A percentile compares a stretch with the other conserved stretches of the same genome.
Conservation (phyloP, 495 filamentous ascomycete genomes). For the Neurospora sp. region DNA sequence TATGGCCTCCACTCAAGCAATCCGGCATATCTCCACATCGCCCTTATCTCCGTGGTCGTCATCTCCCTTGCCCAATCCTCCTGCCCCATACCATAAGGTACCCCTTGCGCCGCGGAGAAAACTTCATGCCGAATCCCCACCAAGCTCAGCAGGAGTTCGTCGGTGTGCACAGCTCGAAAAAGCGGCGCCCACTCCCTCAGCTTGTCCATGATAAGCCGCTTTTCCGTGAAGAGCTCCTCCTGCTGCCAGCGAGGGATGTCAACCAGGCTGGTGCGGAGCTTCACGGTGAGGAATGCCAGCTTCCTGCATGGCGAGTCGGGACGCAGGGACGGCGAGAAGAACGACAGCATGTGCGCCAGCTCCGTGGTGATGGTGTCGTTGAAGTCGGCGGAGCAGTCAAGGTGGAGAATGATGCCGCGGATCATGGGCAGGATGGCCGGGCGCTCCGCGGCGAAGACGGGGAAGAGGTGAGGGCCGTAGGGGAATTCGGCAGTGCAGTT, state of each 20-base stretch:
- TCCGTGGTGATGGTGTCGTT: not conserved
- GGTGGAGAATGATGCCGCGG: not conserved
- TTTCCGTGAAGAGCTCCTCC: not conserved
- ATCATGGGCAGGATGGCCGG: not conserved
- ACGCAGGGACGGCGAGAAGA: not conserved
- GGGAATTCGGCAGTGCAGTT: not conserved
- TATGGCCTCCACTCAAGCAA: not conserved
- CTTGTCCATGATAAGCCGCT: not conserved
- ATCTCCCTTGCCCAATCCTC: not conserved
- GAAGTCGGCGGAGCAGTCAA: not conserved
- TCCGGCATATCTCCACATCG: not conserved
- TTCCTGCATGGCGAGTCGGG: not conserved
- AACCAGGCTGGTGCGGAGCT: not conserved
- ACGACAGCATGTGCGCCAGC: not conserved
- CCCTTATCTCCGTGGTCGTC: not conserved
- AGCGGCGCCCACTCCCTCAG: not conserved
- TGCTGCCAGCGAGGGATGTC: not conserved
- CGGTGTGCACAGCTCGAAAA: not conserved
- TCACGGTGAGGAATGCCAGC: not conserved
- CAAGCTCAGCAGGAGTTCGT: not conserved
- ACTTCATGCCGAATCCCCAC: not conserved
- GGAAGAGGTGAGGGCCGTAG: not conserved
- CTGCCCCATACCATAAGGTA: not conserved
- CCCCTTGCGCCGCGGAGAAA: not conserved
- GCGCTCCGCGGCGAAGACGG: not conserved